Evolutionary conservation across 164 flowering plant species (phyloP).

Genomic region (Annona squamosa): DNA sequence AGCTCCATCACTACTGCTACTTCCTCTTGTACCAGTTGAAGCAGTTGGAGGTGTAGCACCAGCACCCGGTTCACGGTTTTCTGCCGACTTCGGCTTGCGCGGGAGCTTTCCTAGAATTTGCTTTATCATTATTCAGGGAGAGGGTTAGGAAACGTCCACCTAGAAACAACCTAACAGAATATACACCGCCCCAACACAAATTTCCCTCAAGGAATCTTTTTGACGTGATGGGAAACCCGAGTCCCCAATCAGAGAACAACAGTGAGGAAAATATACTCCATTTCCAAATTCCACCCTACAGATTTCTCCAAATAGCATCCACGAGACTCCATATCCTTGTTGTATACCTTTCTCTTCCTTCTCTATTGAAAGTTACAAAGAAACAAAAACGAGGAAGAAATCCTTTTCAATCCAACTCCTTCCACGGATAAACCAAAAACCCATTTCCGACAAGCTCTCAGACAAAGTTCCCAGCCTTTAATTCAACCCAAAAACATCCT

Average conservation of each 20-base stretch:
- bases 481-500: background rate
- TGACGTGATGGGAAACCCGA: background rate
- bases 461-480: background rate
- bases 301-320: background rate
- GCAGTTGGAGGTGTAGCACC: slow-evolving; percentile 13
- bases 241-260: background rate
- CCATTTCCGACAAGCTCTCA: background rate
- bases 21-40: slow-evolving; percentile 28
- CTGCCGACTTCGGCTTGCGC: slow-evolving; percentile 45
- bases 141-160: background rate
- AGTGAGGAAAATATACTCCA: background rate
- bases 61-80: slow-evolving; percentile 23
- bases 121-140: slow-evolving; percentile 35
- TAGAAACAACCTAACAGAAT: background rate
- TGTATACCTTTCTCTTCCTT: background rate
- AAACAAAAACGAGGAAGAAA: background rate
- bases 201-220: background rate
- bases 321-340: background rate
- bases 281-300: background rate
- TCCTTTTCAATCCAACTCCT: background rate
- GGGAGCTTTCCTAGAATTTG: slow-evolving; percentile 57
- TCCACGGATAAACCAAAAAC: background rate
- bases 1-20: slow-evolving; percentile 25
- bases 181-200: background rate
- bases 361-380: background rate